These are phyloP conservation scores for Microcos paniculata DNA, from an alignment of 345 rosid species.

Conservation along the genomic window DNA sequence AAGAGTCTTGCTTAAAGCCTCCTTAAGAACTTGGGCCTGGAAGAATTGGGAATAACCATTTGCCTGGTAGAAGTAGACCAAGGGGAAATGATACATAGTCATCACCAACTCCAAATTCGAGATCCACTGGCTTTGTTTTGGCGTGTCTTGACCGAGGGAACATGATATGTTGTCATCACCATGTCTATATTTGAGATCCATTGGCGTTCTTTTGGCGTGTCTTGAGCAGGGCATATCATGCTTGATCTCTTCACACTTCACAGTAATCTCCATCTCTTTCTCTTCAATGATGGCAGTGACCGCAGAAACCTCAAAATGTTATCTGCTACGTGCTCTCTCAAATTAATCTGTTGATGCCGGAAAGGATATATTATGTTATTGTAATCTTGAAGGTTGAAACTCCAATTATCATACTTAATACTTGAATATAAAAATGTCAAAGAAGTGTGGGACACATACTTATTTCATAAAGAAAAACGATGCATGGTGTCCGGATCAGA, in stretches of 20 bases:
- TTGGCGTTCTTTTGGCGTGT: slow-evolving; percentile 17
- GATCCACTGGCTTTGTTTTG: slow-evolving; percentile 9
- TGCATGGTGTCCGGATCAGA: too few relatives aligned
- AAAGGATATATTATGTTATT: too few relatives aligned
- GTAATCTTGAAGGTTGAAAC: too few relatives aligned
- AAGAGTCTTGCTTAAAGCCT: slow-evolving; percentile 25
- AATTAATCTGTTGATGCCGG: too few relatives aligned
- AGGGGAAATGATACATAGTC: background rate
- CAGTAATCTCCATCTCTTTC: too few relatives aligned
- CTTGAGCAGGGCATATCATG: slow-evolving; percentile 19
- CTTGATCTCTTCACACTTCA: background rate
- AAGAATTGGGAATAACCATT: slow-evolving; percentile 8
- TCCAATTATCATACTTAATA: too few relatives aligned
- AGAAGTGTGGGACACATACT: too few relatives aligned
- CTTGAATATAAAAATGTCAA: too few relatives aligned
- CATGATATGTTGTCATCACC: background rate
- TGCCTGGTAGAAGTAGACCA: slow-evolving; percentile 20
- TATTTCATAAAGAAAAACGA: too few relatives aligned
- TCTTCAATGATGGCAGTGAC: too few relatives aligned
- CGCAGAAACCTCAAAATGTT: too few relatives aligned
- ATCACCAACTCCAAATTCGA: slow-evolving; percentile 27
- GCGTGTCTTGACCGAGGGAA: slow-evolving; percentile 17
- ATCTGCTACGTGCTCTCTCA: too few relatives aligned
- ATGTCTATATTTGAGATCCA: slow-evolving; percentile 30
- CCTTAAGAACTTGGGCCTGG: slow-evolving; percentile 14